These are phyloP conservation scores for Thelonectria blattea DNA, from an alignment of 2,329 filamentous ascomycete genomes.

Conservation along the genomic window DNA sequence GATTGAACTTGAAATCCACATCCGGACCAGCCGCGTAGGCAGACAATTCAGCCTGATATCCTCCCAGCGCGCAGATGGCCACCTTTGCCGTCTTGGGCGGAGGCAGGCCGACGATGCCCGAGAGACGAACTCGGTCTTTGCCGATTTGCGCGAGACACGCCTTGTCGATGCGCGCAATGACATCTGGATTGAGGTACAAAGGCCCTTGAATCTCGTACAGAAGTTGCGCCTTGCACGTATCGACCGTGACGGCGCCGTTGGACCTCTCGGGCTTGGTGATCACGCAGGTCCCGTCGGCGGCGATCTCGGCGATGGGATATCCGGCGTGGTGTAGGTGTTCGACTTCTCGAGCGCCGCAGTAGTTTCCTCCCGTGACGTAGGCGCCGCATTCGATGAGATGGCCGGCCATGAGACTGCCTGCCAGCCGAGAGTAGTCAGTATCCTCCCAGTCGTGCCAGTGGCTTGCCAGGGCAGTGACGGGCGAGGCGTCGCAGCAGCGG, in stretches of 20 bases:
- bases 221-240: constrained; percentile 44
- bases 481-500: constrained; percentile 51
- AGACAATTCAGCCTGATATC: constrained; percentile 46
- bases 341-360: constrained; percentile 48
- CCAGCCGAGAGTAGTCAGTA: constrained; percentile 52
- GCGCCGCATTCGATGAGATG: constrained; percentile 59
- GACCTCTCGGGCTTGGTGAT: constrained; percentile 55
- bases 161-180: constrained; percentile 44
- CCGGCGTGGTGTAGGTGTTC: constrained; percentile 37
- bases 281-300: constrained; percentile 50
- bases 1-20: constrained; percentile 37
- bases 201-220: constrained; percentile 52
- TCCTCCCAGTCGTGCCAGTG: constrained; percentile 58
- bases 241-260: constrained; percentile 47
- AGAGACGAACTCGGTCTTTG: constrained; percentile 38
- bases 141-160: constrained; percentile 44
- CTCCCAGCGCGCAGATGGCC: constrained; percentile 45
- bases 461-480: constrained; percentile 58
- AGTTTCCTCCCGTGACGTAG: constrained; percentile 60
- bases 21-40: constrained; percentile 34
- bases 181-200: constrained; percentile 49
- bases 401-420: constrained; percentile 53
- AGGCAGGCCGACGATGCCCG: constrained; percentile 46
- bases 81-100: constrained; percentile 49
- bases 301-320: constrained; percentile 58